Evolutionary conservation across 495 filamentous ascomycete species (phyloP).

Genomic region (Neurospora sp.): DNA sequence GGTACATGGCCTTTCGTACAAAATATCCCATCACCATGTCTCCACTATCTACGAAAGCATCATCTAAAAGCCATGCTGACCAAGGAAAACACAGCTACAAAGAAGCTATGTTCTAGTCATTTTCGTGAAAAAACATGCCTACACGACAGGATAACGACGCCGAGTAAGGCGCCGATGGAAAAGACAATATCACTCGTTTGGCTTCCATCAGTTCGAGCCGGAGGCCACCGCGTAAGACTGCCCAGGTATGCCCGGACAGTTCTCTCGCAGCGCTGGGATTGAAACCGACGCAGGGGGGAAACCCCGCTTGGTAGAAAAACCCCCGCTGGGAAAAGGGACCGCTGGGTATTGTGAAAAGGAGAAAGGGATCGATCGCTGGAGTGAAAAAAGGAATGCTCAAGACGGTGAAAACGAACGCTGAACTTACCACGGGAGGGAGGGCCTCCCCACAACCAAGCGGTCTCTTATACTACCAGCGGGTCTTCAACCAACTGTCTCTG

Average conservation of each 20-base stretch:
- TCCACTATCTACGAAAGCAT: not conserved
- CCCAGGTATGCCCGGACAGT: not conserved
- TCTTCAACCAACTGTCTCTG: too few species aligned
- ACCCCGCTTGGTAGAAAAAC: not conserved
- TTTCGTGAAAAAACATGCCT: not conserved
- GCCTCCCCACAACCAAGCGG: not conserved
- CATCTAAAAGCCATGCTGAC: not conserved
- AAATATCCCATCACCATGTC: not conserved
- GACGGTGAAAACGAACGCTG: too few species aligned
- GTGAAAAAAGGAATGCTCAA: too few species aligned
- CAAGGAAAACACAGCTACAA: not conserved
- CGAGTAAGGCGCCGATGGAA: not conserved
- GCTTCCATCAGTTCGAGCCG: not conserved
- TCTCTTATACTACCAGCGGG: too few species aligned
- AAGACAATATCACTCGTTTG: not conserved
- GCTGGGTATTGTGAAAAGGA: too few species aligned
- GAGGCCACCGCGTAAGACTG: not conserved
- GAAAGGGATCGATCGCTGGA: too few species aligned
- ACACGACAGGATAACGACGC: not conserved
- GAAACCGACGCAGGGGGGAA: not conserved
- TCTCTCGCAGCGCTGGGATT: not conserved
- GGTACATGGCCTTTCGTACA: not conserved
- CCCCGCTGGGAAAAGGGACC: not conserved
- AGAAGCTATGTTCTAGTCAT: not conserved
- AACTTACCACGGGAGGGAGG: too few species aligned